Conservation (phyloP, 306 rosid genomes). For the Crataegus laevigata region DNA sequence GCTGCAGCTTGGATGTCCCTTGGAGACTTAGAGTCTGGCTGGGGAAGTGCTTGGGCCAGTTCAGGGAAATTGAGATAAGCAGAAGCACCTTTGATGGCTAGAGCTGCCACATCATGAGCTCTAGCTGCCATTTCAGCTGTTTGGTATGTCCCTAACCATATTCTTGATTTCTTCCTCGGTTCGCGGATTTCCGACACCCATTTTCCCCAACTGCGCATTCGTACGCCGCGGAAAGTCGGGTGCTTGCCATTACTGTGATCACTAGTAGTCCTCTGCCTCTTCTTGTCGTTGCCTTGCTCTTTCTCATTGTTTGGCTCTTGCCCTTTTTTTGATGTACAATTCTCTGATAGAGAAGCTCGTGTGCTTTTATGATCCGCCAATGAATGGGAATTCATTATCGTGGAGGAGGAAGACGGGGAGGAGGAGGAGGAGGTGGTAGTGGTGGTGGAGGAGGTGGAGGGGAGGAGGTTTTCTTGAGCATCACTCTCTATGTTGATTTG, state of each 20-base stretch:
- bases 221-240: conserved; percentile 65
- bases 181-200: conserved; percentile 90
- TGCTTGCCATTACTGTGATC: conserved; percentile 24
- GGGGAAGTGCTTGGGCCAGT: conserved; percentile 47
- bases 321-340: neutral
- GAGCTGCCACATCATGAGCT: conserved; percentile 90
- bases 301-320: conserved; percentile 17
- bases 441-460: conserved; percentile 7
- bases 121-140: conserved; percentile 93
- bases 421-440: conserved; percentile 1
- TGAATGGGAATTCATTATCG: neutral
- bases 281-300: conserved; percentile 12
- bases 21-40: conserved; percentile 51
- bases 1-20: conserved; percentile 90
- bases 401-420: conserved; percentile 23
- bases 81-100: conserved; percentile 70
- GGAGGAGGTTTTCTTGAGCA: conserved; percentile 30
- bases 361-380: neutral
- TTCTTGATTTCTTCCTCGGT: conserved; percentile 84
- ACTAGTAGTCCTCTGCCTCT: conserved; percentile 28
- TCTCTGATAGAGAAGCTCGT: neutral
- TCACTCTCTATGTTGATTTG: conserved; percentile 48
- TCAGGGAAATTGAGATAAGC: conserved; percentile 85
- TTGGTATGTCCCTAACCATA: conserved; percentile 85
- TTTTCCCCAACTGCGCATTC: conserved; percentile 82